Evolutionary conservation across 345 rosid species (phyloP).

Genomic region (Salix brachista): DNA sequence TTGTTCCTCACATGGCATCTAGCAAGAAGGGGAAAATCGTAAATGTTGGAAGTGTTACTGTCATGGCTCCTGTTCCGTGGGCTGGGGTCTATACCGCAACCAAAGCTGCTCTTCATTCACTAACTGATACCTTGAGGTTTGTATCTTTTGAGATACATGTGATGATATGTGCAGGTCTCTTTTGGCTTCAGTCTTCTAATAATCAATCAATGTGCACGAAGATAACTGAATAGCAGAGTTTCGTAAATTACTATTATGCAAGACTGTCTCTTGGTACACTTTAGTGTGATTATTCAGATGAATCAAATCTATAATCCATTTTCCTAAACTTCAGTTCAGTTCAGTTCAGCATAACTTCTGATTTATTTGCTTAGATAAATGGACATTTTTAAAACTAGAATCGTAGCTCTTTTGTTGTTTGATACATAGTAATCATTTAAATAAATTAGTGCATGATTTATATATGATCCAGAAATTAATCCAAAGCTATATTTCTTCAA

Average conservation of each 20-base stretch:
- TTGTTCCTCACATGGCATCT: conserved; percentile 76
- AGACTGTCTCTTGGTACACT: not conserved
- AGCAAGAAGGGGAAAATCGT: conserved; percentile 69
- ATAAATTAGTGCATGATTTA: too few species aligned
- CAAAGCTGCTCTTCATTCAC: conserved; percentile 80
- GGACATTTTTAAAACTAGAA: not conserved
- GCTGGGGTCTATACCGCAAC: conserved; percentile 74
- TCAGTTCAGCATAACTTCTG: not conserved
- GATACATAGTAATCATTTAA: too few species aligned
- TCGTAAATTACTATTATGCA: not conserved
- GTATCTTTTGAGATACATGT: not conserved
- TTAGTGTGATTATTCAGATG: not conserved
- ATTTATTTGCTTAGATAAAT: not conserved
- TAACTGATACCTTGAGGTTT: conserved; percentile 78
- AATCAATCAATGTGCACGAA: not conserved
- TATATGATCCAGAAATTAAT: too few species aligned
- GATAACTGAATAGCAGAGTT: not conserved
- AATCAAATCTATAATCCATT: not conserved
- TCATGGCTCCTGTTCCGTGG: conserved; percentile 63
- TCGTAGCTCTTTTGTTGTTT: too few species aligned
- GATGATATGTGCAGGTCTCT: not conserved
- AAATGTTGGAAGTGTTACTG: conserved; percentile 69
- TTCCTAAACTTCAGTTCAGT: not conserved
- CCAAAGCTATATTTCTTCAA: too few species aligned
- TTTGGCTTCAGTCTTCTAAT: not conserved